Conservation (phyloP, 129 eudicot genomes). For the Pittosporum tobira region DNA sequence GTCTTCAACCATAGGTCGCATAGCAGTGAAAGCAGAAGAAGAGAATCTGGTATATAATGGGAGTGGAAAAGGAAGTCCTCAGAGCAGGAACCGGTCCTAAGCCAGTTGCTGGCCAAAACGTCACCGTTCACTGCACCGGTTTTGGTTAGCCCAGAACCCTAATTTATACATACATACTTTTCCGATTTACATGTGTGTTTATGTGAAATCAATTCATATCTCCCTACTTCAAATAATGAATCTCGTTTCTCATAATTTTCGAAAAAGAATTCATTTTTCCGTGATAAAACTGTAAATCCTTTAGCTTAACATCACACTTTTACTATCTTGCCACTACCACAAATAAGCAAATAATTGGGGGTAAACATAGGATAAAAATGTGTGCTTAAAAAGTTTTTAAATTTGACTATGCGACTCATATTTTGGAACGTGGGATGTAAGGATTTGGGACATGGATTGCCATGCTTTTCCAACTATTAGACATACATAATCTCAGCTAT, state of each 20-base stretch:
- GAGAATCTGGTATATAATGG: conserved; percentile 31
- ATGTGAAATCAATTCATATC: background rate
- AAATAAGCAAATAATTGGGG: no score
- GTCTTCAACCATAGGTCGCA: conserved; percentile 8
- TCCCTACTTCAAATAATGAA: background rate
- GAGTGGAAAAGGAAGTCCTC: conserved; percentile 72
- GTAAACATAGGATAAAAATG: no score
- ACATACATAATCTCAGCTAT: no score
- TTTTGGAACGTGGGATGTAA: no score
- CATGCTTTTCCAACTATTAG: background rate
- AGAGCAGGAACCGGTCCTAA: conserved; percentile 77
- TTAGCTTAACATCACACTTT: no score
- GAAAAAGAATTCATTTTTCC: no score
- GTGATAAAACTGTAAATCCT: no score
- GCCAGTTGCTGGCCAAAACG: conserved; percentile 68
- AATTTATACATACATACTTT: background rate
- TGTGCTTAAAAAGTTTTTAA: no score
- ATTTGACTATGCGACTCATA: no score
- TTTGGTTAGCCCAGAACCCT: conserved; percentile 45
- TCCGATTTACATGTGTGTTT: background rate
- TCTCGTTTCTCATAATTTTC: no score
- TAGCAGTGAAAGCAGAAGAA: background rate
- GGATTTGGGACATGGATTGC: no score
- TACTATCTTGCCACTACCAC: no score
- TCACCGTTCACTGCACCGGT: conserved; percentile 97